Evolutionary conservation across 306 rosid species (phyloP), one percentile per base, ranked within the genome.

Genomic region (Ziziphus jujuba): DNA sequence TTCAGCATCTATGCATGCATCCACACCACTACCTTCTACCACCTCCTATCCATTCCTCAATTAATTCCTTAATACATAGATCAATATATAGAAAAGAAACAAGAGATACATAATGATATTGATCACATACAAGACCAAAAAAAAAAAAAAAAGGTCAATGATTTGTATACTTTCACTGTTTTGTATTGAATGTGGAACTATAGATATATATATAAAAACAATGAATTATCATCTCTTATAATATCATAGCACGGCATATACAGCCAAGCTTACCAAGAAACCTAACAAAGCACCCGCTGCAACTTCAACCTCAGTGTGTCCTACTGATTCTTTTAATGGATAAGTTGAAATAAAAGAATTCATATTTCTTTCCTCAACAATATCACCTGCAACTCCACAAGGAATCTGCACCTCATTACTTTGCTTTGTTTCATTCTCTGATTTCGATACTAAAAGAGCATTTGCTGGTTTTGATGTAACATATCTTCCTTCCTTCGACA

Each of bases 291-390:
- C 96, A 72, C 97, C 97, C 50, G 86, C 97, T 17, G 85, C 15
- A 73, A 88, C 97, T 77, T 91, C 96, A 71, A 88, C 71, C 80
- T 88, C 91, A 16, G 91, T 86, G 71, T 91, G 97, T 34, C 97
- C 97, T 50, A 91, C 76, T n/a, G 91, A 73, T 70, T 88, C 91
- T 71, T 88, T 86, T 9, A 91, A 56, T 22, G 75, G 86, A 5
- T 63, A 34, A 52, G 54, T n/a, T 8, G 69, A 17, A 56, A 68
- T 56, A 67, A 61, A 15, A 47, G 19, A 61, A 58, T 20, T 73
- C 63, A 66, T 65, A 52, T 68, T 60, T 52, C 70, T 75, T 57
- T 76, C 84, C 49, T 82, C 78, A 38, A 59, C 60, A 12, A 40
- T 12, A 59, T 81, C 79, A 28, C 62, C 50, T 75, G 73, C 60